A percentile compares a stretch with the other conserved stretches of the same genome.
Conservation (phyloP, 805 yeast genomes). For the Sugiyamaella marilandica region DNA sequence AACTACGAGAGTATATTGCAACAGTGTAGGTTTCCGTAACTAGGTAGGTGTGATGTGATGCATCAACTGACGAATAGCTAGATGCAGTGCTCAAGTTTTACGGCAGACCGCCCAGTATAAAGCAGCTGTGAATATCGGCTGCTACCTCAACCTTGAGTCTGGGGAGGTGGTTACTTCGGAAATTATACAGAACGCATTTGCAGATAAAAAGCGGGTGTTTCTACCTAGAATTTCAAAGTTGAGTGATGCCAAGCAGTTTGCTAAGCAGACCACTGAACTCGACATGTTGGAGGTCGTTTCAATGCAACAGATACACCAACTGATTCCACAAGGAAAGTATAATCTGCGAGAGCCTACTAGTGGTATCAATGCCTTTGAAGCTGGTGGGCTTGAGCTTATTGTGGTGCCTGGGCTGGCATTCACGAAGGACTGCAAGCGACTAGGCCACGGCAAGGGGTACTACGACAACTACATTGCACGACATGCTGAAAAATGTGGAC, state of each 20-base stretch:
- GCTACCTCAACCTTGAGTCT: slow-evolving; percentile 72
- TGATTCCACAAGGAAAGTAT: slow-evolving; percentile 67
- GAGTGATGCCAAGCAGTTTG: slow-evolving; percentile 33
- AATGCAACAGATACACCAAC: slow-evolving; percentile 38
- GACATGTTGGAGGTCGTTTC: slow-evolving; percentile 51
- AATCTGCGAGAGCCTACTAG: slow-evolving; percentile 60
- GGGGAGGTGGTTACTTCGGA: slow-evolving; percentile 61
- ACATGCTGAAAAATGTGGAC: slow-evolving; percentile 35
- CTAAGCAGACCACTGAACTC: slow-evolving; percentile 40
- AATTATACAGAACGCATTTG: slow-evolving; percentile 51
- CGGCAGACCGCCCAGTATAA: slow-evolving; percentile 37
- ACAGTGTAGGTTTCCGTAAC: neutral
- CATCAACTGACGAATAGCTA: slow-evolving; percentile 1
- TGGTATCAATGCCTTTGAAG: slow-evolving; percentile 25
- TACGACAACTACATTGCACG: slow-evolving; percentile 72
- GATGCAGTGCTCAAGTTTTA: slow-evolving; percentile 16
- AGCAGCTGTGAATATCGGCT: slow-evolving; percentile 48
- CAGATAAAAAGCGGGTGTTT: slow-evolving; percentile 41
- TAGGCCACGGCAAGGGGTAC: slow-evolving; percentile 93
- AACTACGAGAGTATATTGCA: neutral
- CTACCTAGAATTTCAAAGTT: slow-evolving; percentile 48
- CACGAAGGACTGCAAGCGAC: slow-evolving; percentile 45
- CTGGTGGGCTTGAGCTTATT: slow-evolving; percentile 58
- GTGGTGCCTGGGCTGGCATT: slow-evolving; percentile 87
- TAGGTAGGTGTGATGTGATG: neutral